Conservation (phyloP, 2,329 filamentous ascomycete species). For the Hypoxylon sp. region DNA sequence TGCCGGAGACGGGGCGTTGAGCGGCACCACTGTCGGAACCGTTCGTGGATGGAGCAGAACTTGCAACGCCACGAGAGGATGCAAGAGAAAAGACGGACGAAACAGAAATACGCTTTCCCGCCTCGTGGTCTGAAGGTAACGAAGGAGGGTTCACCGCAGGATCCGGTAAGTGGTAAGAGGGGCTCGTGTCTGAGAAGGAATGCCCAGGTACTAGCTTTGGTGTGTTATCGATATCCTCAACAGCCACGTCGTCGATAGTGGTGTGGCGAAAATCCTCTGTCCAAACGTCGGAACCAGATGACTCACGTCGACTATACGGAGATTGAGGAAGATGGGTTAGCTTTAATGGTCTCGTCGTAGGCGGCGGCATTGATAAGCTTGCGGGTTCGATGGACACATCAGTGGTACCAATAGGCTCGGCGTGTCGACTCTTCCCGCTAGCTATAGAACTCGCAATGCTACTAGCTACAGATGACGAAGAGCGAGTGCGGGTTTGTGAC, state of each 20-base stretch:
- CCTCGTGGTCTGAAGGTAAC: conserved; percentile 64
- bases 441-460: conserved; percentile 54
- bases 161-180: conserved; percentile 63
- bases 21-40: conserved; percentile 65
- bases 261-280: conserved; percentile 57
- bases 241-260: conserved; percentile 58
- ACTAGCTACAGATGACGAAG: conserved; percentile 54
- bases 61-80: conserved; percentile 69
- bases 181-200: conserved; percentile 47
- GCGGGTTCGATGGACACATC: conserved; percentile 71
- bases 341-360: conserved; percentile 62
- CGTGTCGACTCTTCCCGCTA: conserved; percentile 70
- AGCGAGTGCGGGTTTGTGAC: conserved; percentile 60
- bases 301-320: conserved; percentile 61
- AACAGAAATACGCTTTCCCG: conserved; percentile 76
- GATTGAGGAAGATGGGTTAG: conserved; percentile 59
- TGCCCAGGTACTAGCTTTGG: conserved; percentile 61
- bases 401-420: conserved; percentile 70
- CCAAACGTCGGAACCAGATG: conserved; percentile 60
- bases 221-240: conserved; percentile 66
- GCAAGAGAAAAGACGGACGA: conserved; percentile 81
- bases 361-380: conserved; percentile 76
- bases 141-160: conserved; percentile 62
- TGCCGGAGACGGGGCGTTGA: conserved; percentile 61
- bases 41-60: conserved; percentile 67